Conservation (phyloP, 208 protist species). For the Trypanosoma platydactyli region DNA sequence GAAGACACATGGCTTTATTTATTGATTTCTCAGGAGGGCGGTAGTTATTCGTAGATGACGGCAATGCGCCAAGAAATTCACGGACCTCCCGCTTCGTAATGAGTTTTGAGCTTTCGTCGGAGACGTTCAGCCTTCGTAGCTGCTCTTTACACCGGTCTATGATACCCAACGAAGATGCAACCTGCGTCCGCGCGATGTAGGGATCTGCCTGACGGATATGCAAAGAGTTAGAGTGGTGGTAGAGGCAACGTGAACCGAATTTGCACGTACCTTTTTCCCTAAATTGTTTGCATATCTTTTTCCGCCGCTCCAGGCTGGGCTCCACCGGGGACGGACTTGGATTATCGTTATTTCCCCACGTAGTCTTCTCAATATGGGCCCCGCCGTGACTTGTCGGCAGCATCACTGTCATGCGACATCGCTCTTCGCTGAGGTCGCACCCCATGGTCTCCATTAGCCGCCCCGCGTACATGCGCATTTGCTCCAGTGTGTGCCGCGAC, state of each 20-base stretch:
- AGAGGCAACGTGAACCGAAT: slow-evolving; percentile 80
- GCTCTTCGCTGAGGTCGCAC: neutral
- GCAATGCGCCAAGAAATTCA: slow-evolving; percentile 11
- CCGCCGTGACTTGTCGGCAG: slow-evolving; percentile 6
- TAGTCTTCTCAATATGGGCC: neutral
- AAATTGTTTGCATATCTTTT: slow-evolving; percentile 79
- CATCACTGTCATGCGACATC: slow-evolving; percentile 19
- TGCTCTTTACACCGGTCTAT: slow-evolving; percentile 19
- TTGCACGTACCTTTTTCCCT: slow-evolving; percentile 49
- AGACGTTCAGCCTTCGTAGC: neutral
- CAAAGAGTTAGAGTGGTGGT: slow-evolving; percentile 41
- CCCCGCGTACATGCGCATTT: slow-evolving; percentile 19
- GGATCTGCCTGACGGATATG: neutral
- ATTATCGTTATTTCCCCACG: slow-evolving; percentile 16
- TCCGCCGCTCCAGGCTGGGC: neutral
- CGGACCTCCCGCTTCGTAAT: slow-evolving; percentile 3
- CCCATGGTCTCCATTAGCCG: neutral
- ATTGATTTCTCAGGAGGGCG: neutral
- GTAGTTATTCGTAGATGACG: slow-evolving; percentile 28
- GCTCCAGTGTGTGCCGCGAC: slow-evolving; percentile 7
- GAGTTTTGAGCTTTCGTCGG: neutral
- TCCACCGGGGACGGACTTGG: slow-evolving; percentile 12
- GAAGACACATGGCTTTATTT: neutral
- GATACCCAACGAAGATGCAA: slow-evolving; percentile 3
- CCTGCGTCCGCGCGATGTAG: neutral